phyloP scores from a whole-genome alignment of 148 eudicot genomes.

The Rhododendron simsii region DNA sequence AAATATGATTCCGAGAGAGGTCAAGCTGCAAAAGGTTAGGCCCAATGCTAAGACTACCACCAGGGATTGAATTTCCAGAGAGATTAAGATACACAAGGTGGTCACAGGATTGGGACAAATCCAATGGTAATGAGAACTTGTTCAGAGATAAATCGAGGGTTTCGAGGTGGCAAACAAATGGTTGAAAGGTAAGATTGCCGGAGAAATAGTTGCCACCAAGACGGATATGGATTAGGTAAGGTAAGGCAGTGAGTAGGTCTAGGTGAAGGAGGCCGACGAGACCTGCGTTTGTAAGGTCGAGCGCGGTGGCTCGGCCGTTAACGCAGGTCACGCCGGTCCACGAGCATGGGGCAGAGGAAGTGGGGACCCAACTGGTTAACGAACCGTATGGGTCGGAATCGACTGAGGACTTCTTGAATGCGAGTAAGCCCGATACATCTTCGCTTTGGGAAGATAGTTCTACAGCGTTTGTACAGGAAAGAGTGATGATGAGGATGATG shows the following conservation, averaged over 20 bases:
- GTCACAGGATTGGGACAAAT: conserved; percentile 21
- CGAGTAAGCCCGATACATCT: conserved; percentile 22
- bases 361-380: conserved; percentile 21
- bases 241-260: conserved; percentile 26
- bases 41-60: conserved; percentile 28
- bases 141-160: conserved; percentile 38
- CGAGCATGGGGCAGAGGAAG: conserved; percentile 32
- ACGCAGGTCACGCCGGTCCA: conserved; percentile 42
- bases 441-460: conserved; percentile 4
- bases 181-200: conserved; percentile 30
- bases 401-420: conserved; percentile 39
- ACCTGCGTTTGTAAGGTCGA: conserved; percentile 30
- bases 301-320: conserved; percentile 16
- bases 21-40: conserved; percentile 29
- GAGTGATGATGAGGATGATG: conserved; percentile 3
- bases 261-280: conserved; percentile 30
- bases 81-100: conserved; percentile 25
- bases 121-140: conserved; percentile 30
- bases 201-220: conserved; percentile 32
- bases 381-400: conserved; percentile 28
- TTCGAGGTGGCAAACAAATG: conserved; percentile 21
- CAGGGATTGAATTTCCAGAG: conserved; percentile 29
- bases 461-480: conserved; percentile 11
- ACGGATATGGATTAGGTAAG: conserved; percentile 19
- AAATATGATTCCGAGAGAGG: conserved; percentile 27